A percentile compares a stretch with the other conserved stretches of the same genome.
These are phyloP conservation scores for Syzygium grande DNA, from an alignment of 345 rosid species.

Conservation along the genomic window DNA sequence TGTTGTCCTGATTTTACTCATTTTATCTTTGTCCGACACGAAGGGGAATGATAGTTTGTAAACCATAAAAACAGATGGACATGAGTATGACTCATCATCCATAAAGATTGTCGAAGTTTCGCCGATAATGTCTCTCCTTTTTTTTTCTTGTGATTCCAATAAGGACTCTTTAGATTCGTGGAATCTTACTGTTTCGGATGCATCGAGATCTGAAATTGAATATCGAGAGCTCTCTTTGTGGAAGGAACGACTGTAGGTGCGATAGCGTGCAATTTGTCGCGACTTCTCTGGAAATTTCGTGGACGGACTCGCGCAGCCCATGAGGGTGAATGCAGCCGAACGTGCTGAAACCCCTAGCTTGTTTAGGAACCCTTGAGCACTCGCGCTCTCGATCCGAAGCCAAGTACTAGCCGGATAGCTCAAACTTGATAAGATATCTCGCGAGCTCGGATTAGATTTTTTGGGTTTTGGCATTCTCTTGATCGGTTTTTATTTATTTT, in stretches of 20 bases:
- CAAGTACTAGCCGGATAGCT: not conserved
- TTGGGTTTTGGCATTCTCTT: no score
- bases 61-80: not conserved
- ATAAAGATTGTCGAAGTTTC: not conserved
- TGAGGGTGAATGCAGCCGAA: accelerated
- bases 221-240: not conserved
- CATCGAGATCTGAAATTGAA: not conserved
- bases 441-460: not conserved
- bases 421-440: not conserved
- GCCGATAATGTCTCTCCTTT: not conserved
- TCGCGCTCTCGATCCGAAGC: not conserved
- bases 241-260: not conserved
- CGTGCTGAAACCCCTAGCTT: not conserved
- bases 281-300: not conserved
- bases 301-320: not conserved
- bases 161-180: not conserved
- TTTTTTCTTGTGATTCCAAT: not conserved
- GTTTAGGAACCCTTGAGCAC: not conserved
- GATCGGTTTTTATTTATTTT: no score
- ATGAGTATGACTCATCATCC: not conserved
- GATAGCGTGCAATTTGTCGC: accelerated
- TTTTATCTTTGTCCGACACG: not conserved
- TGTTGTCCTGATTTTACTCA: not conserved
- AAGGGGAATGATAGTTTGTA: not conserved
- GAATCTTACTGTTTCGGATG: not conserved